phyloP scores from a whole-genome alignment of 2,329 filamentous ascomycete genomes.

The Cladosporium colombiae region DNA sequence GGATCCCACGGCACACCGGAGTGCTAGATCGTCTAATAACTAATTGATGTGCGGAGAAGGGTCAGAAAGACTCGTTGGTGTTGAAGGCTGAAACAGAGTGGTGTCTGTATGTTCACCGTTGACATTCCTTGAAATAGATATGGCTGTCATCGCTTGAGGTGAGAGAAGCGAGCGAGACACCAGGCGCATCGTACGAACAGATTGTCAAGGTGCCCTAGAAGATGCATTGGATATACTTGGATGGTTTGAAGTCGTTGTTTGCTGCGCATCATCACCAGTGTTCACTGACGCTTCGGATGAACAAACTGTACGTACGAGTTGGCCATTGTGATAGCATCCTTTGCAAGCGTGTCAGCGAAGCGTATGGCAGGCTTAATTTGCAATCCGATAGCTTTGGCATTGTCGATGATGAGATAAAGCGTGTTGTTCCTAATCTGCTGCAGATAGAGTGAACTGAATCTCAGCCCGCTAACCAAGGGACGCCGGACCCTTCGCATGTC shows the following conservation, averaged over 20 bases:
- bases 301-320: background rate
- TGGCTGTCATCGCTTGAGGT: background rate
- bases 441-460: background rate
- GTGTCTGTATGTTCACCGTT: background rate
- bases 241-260: background rate
- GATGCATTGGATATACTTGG: background rate
- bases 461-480: background rate
- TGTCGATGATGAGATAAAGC: background rate
- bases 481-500: background rate
- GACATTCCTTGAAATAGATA: background rate
- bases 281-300: background rate
- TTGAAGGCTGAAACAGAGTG: background rate
- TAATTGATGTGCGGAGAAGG: constrained; percentile 8
- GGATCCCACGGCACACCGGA: constrained; percentile 2
- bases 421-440: background rate
- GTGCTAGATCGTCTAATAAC: background rate
- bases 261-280: background rate
- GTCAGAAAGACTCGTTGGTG: background rate
- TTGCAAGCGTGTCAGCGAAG: background rate
- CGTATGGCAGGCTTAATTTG: background rate
- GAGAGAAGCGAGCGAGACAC: background rate
- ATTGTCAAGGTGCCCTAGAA: background rate
- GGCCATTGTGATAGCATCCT: background rate
- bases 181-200: background rate
- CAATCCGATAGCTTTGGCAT: background rate